Evolutionary conservation across 2,329 filamentous ascomycete genomes (phyloP), one percentile per base, ranked within the genome.

Genomic region (Botrytis galanthina): DNA sequence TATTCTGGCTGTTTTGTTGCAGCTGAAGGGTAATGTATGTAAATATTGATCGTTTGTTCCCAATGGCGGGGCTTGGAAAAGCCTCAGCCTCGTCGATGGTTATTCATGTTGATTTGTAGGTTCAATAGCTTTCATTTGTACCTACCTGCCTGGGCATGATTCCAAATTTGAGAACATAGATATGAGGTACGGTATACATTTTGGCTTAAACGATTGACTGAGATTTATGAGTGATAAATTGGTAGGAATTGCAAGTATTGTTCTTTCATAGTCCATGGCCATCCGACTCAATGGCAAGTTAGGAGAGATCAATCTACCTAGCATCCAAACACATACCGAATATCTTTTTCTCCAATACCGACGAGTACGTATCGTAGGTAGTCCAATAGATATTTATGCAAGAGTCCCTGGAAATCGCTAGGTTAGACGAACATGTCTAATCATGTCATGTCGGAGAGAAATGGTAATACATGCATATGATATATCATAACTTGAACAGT

Each of bases 31-130:
- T 39, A 39, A 29, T 37, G n/a, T 69, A 39, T 14, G 18, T 22
- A 48, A 48, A 57, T 29, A 42, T 69, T 42, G 63, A 67, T n/a
- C 8, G 29, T 29, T 29, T 44, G 37, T 46, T 64, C 2, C 29
- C 35, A 29, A 10, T 44, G 39, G 26, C 39, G 32, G 37, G 44
- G 42, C 63, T 67, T 51, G 16, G 6, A 26, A 22, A 51, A 12
- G 37, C 32, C 35, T 67, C 63, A 67, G 63, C 63, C 63, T 67
- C 63, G 63, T 14, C 32, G 32, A 51, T 16, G 32, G n/a, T 61
- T 39, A n/a, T 61, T 37, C 26, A 57, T 29, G n/a, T 18, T 29
- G 3, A 32, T 7, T 54, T 54, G 26, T 16, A 54, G 26, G 42
- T 7, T 44, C 4, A 3, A 16, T 48, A 10, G 20, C 20, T 48